Evolutionary conservation across 306 rosid genomes (phyloP).

Genomic region (Elaeagnus macrophylla): DNA sequence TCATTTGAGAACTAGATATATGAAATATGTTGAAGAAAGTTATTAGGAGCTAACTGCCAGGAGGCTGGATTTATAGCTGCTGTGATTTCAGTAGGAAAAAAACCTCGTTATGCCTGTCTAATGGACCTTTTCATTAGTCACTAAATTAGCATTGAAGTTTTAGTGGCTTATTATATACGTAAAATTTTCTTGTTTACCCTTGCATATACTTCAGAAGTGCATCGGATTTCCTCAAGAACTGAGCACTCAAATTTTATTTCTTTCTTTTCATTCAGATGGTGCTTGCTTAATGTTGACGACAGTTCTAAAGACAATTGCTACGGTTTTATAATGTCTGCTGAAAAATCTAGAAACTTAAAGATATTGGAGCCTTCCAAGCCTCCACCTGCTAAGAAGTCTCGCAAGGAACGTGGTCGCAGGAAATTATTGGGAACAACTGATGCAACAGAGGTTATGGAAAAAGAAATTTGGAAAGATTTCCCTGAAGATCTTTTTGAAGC

Average conservation of each 20-base stretch:
- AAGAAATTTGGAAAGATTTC: slow-evolving; percentile 68
- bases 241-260: slow-evolving; percentile 16
- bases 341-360: slow-evolving; percentile 41
- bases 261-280: slow-evolving; percentile 43
- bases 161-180: neutral
- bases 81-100: no score
- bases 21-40: no score
- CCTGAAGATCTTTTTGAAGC: slow-evolving; percentile 80
- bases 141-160: no score
- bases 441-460: slow-evolving; percentile 58
- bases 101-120: no score
- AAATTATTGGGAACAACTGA: slow-evolving; percentile 37
- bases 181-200: neutral
- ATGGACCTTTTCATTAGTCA: no score
- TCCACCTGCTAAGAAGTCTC: slow-evolving; percentile 51
- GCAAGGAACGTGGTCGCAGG: slow-evolving; percentile 46
- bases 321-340: slow-evolving; percentile 58
- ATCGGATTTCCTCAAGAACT: slow-evolving; percentile 1
- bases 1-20: no score
- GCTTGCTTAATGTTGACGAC: slow-evolving; percentile 49
- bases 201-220: neutral
- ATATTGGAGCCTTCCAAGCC: slow-evolving; percentile 52
- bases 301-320: slow-evolving; percentile 55
- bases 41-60: no score
- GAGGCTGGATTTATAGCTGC: no score